Conservation (phyloP, 208 protist genomes). For the Leishmania mexicana region DNA sequence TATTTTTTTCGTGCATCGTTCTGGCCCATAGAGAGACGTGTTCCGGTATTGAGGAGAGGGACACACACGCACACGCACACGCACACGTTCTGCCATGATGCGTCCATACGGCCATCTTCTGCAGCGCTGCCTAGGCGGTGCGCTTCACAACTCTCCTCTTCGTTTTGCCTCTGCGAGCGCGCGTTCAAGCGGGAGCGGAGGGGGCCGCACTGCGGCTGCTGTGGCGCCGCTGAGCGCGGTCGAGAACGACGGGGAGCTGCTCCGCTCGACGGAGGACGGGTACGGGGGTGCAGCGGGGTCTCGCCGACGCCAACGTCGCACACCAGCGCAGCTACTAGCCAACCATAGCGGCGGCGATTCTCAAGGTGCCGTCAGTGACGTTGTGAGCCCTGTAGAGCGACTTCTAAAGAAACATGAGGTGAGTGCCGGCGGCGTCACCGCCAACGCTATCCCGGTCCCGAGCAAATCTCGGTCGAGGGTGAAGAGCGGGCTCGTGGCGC, state of each 20-base stretch:
- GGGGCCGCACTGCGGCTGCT: background rate
- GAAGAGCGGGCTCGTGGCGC: conserved; percentile 10
- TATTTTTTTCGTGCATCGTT: background rate
- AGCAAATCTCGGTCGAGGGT: background rate
- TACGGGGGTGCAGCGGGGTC: background rate
- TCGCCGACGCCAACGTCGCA: conserved; percentile 9
- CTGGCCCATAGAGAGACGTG: background rate
- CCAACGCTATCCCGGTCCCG: background rate
- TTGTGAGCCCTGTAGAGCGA: conserved; percentile 6
- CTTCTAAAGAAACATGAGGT: conserved; percentile 24
- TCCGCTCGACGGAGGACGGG: background rate
- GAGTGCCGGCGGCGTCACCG: background rate
- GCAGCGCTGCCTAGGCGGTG: conserved; percentile 19
- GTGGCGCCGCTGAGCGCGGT: background rate
- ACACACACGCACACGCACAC: background rate
- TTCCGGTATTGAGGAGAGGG: background rate
- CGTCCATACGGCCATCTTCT: conserved; percentile 2
- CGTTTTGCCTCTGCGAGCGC: conserved; percentile 11
- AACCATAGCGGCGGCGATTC: background rate
- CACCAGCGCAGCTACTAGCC: conserved; percentile 13
- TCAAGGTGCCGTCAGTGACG: background rate
- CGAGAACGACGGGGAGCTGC: conserved; percentile 4
- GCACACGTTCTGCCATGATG: background rate
- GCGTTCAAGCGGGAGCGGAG: background rate
- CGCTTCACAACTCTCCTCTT: conserved; percentile 7